Base-by-base conservation (phyloP, 2,329 filamentous ascomycete genomes). In the Colletotrichum lini region DNA sequence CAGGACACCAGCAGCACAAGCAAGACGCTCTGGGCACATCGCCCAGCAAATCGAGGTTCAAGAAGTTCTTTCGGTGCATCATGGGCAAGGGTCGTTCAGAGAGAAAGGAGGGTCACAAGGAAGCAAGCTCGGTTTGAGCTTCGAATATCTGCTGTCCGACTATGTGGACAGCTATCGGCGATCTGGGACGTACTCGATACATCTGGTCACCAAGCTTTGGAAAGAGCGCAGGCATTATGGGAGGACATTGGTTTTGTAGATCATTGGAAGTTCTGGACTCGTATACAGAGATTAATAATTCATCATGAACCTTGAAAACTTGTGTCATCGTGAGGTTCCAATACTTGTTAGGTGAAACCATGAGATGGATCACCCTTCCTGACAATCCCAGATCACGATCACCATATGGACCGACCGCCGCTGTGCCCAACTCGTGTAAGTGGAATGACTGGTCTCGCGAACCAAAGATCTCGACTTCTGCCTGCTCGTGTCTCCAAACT, bases 231-330 rank as follows among this genome's bases (percentile, higher is more conserved):
- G 53, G 44, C 13, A 72, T 53, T 18, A 58, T 47, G 53, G 68
- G 59, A 63, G 58, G 65, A 54, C 18, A 49, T 72, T 59, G 58
- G 69, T 47, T 69, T 72, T 64, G 69, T 72, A 69, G 58, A 72
- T 64, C 53, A 68, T 53, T 69, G 53, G 21, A 42, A 58, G 65
- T 53, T 63, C 40, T 54, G 23, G 49, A 42, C 49, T 64, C 30
- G 23, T 49, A 42, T 23, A 44, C 54, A 21, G 69, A 64, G 59
- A 69, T 49, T 64, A 72, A 69, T 72, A 53, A 57, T 67, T 61
- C 50, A 45, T 42, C 26, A 38, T 21, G 57, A 23, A 7, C 16
- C 30, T n/a, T 45, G 21, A 35, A 16, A 1, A 38, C 0, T 13
- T 38, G 21, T 47, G 23, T 4, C 54, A 26, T 60, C 18, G 23